Conservation (phyloP, 176 grass and related monocot species). For the Cymbopogon citratus region DNA sequence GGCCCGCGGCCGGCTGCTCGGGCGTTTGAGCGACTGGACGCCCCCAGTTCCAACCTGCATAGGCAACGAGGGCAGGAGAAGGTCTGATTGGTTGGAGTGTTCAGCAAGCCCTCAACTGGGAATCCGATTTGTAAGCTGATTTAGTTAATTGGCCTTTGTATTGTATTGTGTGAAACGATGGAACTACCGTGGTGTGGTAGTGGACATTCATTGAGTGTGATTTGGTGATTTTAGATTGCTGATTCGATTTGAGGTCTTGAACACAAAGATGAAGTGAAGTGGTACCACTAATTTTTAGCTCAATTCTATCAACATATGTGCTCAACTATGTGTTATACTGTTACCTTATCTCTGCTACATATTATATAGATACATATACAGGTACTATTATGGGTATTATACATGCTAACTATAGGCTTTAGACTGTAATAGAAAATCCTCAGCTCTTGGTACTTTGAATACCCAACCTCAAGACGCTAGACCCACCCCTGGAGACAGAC, state of each 20-base stretch:
- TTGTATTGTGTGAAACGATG: background rate
- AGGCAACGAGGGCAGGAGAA: background rate
- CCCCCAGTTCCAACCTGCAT: no score
- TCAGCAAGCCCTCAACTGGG: background rate
- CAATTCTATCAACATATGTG: background rate
- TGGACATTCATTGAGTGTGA: background rate
- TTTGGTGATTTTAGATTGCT: no score
- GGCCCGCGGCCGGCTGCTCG: background rate
- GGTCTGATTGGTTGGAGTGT: background rate
- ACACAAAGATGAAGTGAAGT: no score
- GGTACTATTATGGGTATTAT: background rate
- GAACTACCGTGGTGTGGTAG: background rate
- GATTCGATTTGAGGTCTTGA: no score
- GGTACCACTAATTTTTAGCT: background rate
- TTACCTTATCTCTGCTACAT: background rate
- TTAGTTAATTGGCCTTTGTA: background rate
- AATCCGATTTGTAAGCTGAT: background rate
- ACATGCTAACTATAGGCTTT: no score
- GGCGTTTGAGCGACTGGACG: background rate
- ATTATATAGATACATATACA: background rate
- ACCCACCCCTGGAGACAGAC: background rate
- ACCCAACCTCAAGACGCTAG: no score
- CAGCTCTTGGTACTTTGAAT: background rate
- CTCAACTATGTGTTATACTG: background rate
- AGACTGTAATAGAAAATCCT: no score